phyloP scores from a whole-genome alignment of 2,329 filamentous ascomycete genomes.

The Claviceps quebecensis region DNA sequence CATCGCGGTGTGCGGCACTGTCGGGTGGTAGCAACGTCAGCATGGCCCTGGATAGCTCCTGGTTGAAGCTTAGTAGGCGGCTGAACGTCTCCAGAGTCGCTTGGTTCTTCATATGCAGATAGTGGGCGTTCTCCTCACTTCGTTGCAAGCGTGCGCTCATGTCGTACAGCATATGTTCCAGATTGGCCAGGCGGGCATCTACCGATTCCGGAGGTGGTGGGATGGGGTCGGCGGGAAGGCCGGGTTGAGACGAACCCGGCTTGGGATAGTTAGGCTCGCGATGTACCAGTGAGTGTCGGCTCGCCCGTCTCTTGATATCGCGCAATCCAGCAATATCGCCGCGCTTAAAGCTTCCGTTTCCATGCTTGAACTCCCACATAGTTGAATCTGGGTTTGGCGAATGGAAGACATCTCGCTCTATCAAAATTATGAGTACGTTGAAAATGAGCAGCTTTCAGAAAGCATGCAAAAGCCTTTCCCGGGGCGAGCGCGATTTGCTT shows the following conservation, averaged over 20 bases:
- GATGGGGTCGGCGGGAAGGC: conserved; percentile 72
- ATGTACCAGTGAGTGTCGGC: conserved; percentile 83
- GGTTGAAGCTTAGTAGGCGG: conserved; percentile 60
- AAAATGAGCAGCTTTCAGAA: background rate
- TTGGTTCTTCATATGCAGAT: conserved; percentile 69
- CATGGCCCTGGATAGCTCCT: conserved; percentile 66
- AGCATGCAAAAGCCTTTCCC: background rate
- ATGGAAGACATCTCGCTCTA: conserved; percentile 97
- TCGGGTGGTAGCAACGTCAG: conserved; percentile 63
- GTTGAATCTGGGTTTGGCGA: conserved; percentile 86
- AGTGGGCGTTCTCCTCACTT: conserved; percentile 69
- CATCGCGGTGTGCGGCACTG: conserved; percentile 64
- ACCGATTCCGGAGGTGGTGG: conserved; percentile 55
- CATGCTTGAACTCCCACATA: conserved; percentile 98
- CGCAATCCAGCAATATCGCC: conserved; percentile 81
- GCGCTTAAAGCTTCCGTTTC: conserved; percentile 91
- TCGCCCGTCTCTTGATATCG: conserved; percentile 91
- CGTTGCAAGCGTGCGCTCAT: conserved; percentile 61
- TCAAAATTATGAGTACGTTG: background rate
- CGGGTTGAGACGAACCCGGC: conserved; percentile 59
- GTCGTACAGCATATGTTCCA: conserved; percentile 78
- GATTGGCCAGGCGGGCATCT: conserved; percentile 57
- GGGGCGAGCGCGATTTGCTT: background rate
- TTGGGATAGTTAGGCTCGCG: conserved; percentile 78
- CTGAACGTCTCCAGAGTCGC: conserved; percentile 67